Conservation (phyloP, 306 rosid species). For the Gastrolobium villosum region DNA sequence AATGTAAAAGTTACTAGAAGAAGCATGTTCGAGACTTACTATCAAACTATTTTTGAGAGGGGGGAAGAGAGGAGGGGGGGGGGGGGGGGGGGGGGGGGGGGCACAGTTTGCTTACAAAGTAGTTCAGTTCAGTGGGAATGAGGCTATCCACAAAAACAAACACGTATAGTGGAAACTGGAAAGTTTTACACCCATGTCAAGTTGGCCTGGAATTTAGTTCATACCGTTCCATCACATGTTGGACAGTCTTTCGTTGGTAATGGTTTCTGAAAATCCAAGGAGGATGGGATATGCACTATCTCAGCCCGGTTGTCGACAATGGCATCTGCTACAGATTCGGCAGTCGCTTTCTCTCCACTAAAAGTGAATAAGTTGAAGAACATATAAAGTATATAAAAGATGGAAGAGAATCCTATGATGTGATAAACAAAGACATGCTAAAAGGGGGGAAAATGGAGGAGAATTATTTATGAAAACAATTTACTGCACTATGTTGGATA, state of each 20-base stretch:
- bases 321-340: slow-evolving; percentile 89
- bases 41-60: not conserved
- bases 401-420: slow-evolving; percentile 18
- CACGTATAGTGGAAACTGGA: slow-evolving; percentile 23
- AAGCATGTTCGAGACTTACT: slow-evolving; percentile 29
- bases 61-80: not conserved
- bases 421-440: slow-evolving; percentile 21
- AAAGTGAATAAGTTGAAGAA: slow-evolving; percentile 49
- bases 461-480: slow-evolving; percentile 9
- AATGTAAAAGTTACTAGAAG: slow-evolving; percentile 31
- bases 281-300: slow-evolving; percentile 88
- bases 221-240: slow-evolving; percentile 94
- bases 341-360: slow-evolving; percentile 95
- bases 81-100: not conserved
- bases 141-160: slow-evolving; percentile 30
- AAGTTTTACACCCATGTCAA: slow-evolving; percentile 5
- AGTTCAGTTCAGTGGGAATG: slow-evolving; percentile 1
- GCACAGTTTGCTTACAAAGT: slow-evolving; percentile 13
- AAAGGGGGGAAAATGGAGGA: slow-evolving; percentile 22
- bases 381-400: slow-evolving; percentile 32
- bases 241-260: slow-evolving; percentile 95
- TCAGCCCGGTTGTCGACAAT: slow-evolving; percentile 83
- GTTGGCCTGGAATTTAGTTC: slow-evolving; percentile 42
- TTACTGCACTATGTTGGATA: slow-evolving; percentile 35
- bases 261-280: slow-evolving; percentile 69